Evolutionary conservation across 495 filamentous ascomycete genomes (phyloP).

Genomic region (Corynascus novoguineensis): DNA sequence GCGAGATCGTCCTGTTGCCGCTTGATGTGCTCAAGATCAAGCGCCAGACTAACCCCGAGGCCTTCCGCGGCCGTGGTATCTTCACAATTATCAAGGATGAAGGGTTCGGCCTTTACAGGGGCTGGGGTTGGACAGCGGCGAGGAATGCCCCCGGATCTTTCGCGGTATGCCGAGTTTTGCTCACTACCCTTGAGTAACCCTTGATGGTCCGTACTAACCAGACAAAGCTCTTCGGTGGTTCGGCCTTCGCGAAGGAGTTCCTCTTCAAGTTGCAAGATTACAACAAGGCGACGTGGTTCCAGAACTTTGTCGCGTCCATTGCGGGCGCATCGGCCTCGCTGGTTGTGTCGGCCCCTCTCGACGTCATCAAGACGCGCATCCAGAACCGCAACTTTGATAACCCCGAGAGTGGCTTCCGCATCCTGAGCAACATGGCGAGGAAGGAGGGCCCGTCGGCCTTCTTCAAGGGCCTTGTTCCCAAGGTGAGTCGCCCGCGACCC

Average conservation of each 20-base stretch:
- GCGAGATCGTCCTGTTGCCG: slow-evolving; percentile 91
- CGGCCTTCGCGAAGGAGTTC: slow-evolving; percentile 97
- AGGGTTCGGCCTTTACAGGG: slow-evolving; percentile 91
- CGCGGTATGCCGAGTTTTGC: slow-evolving; percentile 57
- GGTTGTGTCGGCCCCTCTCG: slow-evolving; percentile 87
- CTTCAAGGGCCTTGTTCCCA: slow-evolving; percentile 97
- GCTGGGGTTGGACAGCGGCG: slow-evolving; percentile 96
- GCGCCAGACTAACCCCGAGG: slow-evolving; percentile 97
- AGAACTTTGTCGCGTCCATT: slow-evolving; percentile 97
- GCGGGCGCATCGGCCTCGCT: slow-evolving; percentile 88
- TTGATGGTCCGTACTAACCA: not conserved
- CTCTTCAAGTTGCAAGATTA: slow-evolving; percentile 83
- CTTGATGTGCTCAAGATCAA: slow-evolving; percentile 99
- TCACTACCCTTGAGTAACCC: not conserved
- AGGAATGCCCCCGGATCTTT: slow-evolving; percentile 96
- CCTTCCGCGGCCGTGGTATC: slow-evolving; percentile 89
- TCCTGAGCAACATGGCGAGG: slow-evolving; percentile 80
- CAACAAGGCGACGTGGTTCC: slow-evolving; percentile 86
- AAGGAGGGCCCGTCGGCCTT: slow-evolving; percentile 80
- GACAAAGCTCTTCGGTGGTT: slow-evolving; percentile 86
- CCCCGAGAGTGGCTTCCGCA: slow-evolving; percentile 87
- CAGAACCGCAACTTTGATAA: slow-evolving; percentile 99
- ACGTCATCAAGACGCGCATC: slow-evolving; percentile 99
- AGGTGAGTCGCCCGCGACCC: slow-evolving; percentile 42
- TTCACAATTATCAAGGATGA: slow-evolving; percentile 88